phyloP scores from a whole-genome alignment of 352 stramenopile species.

The Globisporangium middletonii region DNA sequence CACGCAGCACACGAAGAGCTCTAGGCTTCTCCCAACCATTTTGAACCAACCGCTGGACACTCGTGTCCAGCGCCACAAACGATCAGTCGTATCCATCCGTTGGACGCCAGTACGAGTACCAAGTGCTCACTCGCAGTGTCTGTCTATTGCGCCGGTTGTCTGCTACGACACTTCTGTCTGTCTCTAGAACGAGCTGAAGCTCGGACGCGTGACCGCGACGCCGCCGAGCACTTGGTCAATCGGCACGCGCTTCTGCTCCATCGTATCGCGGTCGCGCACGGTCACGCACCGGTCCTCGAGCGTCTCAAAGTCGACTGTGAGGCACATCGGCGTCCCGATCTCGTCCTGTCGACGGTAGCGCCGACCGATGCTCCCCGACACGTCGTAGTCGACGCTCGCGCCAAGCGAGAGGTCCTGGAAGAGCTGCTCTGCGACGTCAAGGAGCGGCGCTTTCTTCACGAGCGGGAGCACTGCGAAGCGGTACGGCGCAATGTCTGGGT shows the following conservation, averaged over 20 bases:
- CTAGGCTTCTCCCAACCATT: no score
- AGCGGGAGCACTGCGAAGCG: constrained; percentile 91
- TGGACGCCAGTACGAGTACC: no score
- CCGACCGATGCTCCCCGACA: constrained; percentile 80
- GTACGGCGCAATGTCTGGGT: constrained; percentile 93
- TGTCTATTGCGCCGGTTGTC: no score
- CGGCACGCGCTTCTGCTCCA: constrained; percentile 92
- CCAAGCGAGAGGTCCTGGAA: constrained; percentile 85
- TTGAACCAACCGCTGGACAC: no score
- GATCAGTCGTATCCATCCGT: no score
- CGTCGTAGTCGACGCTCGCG: constrained; percentile 91
- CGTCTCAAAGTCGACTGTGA: constrained; percentile 97
- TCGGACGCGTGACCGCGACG: constrained; percentile 1
- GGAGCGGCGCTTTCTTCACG: constrained; percentile 93
- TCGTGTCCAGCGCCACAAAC: no score
- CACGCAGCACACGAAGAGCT: not conserved
- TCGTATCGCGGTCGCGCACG: constrained; percentile 93
- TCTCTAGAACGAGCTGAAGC: constrained; percentile 10
- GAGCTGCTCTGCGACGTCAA: constrained; percentile 86
- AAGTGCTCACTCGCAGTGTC: no score
- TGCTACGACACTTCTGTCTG: no score
- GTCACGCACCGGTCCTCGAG: constrained; percentile 95
- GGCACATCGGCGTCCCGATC: constrained; percentile 95
- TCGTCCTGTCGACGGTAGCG: constrained; percentile 96
- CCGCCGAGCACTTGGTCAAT: constrained; percentile 82